Evolutionary conservation across 805 yeast genomes (phyloP), one percentile per base, ranked within the genome.

Genomic region (Yamadazyma phyllophila): DNA sequence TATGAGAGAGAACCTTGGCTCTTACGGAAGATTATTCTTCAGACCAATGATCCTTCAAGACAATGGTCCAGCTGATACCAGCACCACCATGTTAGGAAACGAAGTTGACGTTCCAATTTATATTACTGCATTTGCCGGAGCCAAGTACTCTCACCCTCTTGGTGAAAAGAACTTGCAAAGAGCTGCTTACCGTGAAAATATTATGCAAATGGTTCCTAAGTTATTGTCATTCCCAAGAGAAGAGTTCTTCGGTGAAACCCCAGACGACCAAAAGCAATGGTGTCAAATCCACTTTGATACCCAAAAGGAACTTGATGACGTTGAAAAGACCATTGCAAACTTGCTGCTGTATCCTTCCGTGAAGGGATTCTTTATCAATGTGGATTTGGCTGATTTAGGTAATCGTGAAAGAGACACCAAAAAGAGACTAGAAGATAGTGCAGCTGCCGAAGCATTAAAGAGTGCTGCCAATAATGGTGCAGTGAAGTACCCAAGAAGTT

Each of bases 11-110:
- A 90, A 89, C 68, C 96, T 88, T 62, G 75, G 80, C 45, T 95
- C 96, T 2, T 90, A 78, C 68, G 92, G 85, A 59, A 72, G 96
- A 35, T 80, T 90, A 43, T 89, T 86, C 69, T 90, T 90, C 74
- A 81, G 85, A 52, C 97, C 97, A 11, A 73, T 79, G 43, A 74
- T 90, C 11, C 69, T 89, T 40, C 86, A 87, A 10, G 60, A 61
- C 20, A 65, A 58, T 12, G 52, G 58, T 6, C 48, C 49, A 14
- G 44, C 62, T 7, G 61, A 62, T 33, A 39, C 49, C 10, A 39
- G 41, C 2, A 33, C 53, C 8, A 54, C 59, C 7, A 44, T 48
- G 30, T 51, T 63, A 26, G 68, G 67, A 16, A 39, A 45, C 17
- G 38, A 51, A n/a, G 56, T 47, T 36, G 36, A 52, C 7, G 13